Percentiles rank a stretch among this genome's conserved stretches.
Evolutionary conservation across 345 rosid genomes (phyloP).

Genomic region (Sonneratia caseolaris): DNA sequence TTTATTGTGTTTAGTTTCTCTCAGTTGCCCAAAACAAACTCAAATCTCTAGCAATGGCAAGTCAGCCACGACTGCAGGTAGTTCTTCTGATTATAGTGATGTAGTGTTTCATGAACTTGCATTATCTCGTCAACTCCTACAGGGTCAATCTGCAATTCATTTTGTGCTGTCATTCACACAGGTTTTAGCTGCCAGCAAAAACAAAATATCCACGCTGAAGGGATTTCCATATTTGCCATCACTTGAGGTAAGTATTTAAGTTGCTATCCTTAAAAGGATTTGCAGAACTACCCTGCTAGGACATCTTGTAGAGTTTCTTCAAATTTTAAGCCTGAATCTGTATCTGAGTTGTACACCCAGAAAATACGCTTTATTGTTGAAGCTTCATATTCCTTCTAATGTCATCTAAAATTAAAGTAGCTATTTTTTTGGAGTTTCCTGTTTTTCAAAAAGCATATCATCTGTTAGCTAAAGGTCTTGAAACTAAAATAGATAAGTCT

Average conservation of each 20-base stretch:
- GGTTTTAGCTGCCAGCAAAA: slow-evolving; percentile 98
- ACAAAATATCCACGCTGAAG: slow-evolving; percentile 81
- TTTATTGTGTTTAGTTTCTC: slow-evolving; percentile 51
- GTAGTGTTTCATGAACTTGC: background rate
- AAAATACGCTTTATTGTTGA: background rate
- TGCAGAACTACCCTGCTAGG: background rate
- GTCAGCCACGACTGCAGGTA: slow-evolving; percentile 97
- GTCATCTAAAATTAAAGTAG: background rate
- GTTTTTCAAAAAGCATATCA: background rate
- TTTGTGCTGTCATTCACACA: slow-evolving; percentile 13
- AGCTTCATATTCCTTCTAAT: background rate
- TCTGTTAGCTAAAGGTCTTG: background rate
- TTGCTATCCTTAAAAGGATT: slow-evolving; percentile 4
- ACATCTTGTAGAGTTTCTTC: background rate
- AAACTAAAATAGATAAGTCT: background rate
- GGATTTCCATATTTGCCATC: slow-evolving; percentile 83
- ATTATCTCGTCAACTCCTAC: background rate
- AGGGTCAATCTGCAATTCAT: background rate
- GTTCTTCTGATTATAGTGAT: slow-evolving; percentile 7
- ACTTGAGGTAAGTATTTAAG: slow-evolving; percentile 59
- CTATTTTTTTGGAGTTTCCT: background rate
- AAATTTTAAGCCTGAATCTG: background rate
- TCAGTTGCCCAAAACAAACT: slow-evolving; percentile 96
- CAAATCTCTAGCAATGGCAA: slow-evolving; percentile 93
- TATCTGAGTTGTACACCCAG: background rate